Evolutionary conservation across 2,329 filamentous ascomycete species (phyloP).

Genomic region (Conoideocrella luteorostrata): DNA sequence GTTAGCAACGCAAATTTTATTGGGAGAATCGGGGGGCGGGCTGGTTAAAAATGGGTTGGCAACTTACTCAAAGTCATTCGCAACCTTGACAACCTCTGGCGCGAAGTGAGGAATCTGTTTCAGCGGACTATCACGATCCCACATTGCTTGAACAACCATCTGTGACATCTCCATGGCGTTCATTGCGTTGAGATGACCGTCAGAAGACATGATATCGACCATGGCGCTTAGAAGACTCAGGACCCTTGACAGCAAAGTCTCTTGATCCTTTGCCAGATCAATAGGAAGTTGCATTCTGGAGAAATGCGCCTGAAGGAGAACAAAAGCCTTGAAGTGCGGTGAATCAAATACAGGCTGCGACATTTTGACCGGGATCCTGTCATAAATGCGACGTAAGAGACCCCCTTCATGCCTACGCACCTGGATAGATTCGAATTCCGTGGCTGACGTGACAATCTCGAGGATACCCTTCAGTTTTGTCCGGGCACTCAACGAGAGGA

Average conservation of each 20-base stretch:
- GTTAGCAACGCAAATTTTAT: slow-evolving; percentile 28
- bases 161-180: slow-evolving; percentile 98
- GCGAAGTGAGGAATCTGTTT: slow-evolving; percentile 97
- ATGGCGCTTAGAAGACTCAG: slow-evolving; percentile 83
- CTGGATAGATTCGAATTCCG: slow-evolving; percentile 92
- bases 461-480: slow-evolving; percentile 96
- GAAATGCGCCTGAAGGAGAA: slow-evolving; percentile 96
- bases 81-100: slow-evolving; percentile 73
- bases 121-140: slow-evolving; percentile 93
- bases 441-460: slow-evolving; percentile 94
- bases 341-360: slow-evolving; percentile 77
- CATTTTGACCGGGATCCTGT: slow-evolving; percentile 93
- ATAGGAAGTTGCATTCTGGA: slow-evolving; percentile 94
- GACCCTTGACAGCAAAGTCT: slow-evolving; percentile 76
- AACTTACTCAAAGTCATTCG: slow-evolving; percentile 67
- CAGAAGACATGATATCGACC: slow-evolving; percentile 91
- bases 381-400: slow-evolving; percentile 85
- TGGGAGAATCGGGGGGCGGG: no score
- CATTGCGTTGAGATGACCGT: slow-evolving; percentile 95
- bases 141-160: slow-evolving; percentile 98
- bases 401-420: slow-evolving; percentile 88
- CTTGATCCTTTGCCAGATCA: slow-evolving; percentile 93
- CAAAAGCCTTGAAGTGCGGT: slow-evolving; percentile 97
- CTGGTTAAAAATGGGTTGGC: neutral
- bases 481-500: slow-evolving; percentile 78